phyloP scores from a whole-genome alignment of 1,284 basidiomycete genomes.

The Puccinia horiana region DNA sequence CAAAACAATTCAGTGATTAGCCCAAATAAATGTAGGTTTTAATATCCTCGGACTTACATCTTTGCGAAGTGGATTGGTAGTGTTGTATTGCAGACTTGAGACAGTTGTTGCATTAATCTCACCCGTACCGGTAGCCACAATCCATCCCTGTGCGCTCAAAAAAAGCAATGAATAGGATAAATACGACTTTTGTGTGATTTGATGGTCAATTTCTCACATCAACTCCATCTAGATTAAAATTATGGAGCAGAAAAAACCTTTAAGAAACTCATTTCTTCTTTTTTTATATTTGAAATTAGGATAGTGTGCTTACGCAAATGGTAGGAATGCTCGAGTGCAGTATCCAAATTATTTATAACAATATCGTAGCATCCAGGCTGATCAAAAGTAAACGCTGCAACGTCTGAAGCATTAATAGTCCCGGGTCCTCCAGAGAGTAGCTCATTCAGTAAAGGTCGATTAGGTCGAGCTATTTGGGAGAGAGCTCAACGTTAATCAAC shows the following conservation, averaged over 20 bases:
- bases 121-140: constrained; percentile 16
- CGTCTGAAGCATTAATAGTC: constrained; percentile 28
- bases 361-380: constrained; percentile 40
- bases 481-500: background rate
- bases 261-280: background rate
- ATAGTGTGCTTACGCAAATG: constrained; percentile 55
- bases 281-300: background rate
- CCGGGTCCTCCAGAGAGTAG: constrained; percentile 30
- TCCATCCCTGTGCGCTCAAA: constrained; percentile 15
- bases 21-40: background rate
- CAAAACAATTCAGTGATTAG: background rate
- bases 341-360: constrained; percentile 59
- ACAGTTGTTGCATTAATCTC: constrained; percentile 21
- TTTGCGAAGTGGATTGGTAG: constrained; percentile 41
- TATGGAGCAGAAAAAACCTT: background rate
- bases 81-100: constrained; percentile 14
- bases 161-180: background rate
- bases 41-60: constrained; percentile 20
- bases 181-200: background rate
- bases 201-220: background rate
- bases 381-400: constrained; percentile 35
- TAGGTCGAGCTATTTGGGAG: constrained; percentile 18
- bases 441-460: constrained; percentile 33
- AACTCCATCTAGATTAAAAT: constrained; percentile 8
- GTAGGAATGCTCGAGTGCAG: constrained; percentile 57